Base-by-base conservation (phyloP, 2,329 filamentous ascomycete species). In the Colletotrichum falcatum region DNA sequence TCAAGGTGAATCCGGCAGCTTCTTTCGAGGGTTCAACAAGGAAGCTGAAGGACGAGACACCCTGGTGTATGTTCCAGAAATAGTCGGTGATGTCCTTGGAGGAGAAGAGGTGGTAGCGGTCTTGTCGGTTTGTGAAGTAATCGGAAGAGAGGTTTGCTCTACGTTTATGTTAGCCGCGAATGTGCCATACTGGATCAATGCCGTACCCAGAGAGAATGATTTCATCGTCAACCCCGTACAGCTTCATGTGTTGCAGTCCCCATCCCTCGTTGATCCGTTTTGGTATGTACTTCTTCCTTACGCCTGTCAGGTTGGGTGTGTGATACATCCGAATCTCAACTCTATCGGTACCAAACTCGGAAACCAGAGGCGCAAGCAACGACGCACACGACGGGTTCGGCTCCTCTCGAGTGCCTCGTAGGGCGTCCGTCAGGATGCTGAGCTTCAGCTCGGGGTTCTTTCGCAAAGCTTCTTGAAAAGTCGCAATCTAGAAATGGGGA, bases 171-270 rank as follows among this genome's bases (percentile, higher is more conserved):
- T 48, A 71, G 68, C 30, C 20, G 20, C 20, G 3, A 35, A 33
- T 26, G 6, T 18, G 8, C 0, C 1, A 5, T 16, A 20, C 20
- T 26, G 35, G 26, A 20, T 53, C 18, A 16, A 14, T 3, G 20
- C 6, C 84, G 73, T 87, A 94, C 89, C 94, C 95, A 9, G 95
- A 97, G 76, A 99, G 89, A 74, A 99, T 95, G 68, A 99, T 92
- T 80, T 97, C 94, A 77, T 99, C 94, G 76, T 99, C 96, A 28
- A 97, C 85, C 0, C 96, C 96, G 76, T 99, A 99, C 0, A 99
- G 85, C 86, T 99, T 99, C 95, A 99, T 99, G 78, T 99, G 96
- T 79, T 99, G 96, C 72, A 99, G 82, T 1, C 96, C 96, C 96
- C 96, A 99, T 23, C 96, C 96, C 82, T 99, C 96, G 75, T 99